A percentile compares a stretch with the other conserved stretches of the same genome.
These are phyloP conservation scores for Phytophthora boehmeriae DNA, from an alignment of 352 stramenopile species.

Conservation along the genomic window DNA sequence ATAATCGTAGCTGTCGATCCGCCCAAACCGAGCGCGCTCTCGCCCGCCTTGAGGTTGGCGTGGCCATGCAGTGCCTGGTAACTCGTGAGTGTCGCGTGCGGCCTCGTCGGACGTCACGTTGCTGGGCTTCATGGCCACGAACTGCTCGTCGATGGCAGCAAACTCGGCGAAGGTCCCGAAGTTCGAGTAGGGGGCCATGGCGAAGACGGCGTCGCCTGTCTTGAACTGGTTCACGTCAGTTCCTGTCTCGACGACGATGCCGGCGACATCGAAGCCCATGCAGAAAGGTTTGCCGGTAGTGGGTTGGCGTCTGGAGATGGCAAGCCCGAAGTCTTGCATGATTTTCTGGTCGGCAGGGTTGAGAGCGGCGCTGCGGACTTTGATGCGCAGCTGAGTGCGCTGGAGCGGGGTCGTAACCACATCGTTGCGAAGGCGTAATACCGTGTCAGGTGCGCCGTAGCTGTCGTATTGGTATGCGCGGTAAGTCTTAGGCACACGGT, in stretches of 20 bases:
- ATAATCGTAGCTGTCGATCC: conserved; percentile 58
- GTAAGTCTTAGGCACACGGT: too few relatives aligned
- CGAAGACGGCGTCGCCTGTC: conserved; percentile 68
- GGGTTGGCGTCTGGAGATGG: conserved; percentile 26
- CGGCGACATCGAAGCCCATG: conserved; percentile 65
- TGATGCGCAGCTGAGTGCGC: too few relatives aligned
- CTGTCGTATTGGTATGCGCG: too few relatives aligned
- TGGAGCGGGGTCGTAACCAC: too few relatives aligned
- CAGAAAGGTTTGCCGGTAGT: conserved; percentile 28
- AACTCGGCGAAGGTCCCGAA: conserved; percentile 59
- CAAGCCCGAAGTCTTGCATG: conserved; percentile 28
- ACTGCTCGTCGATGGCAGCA: conserved; percentile 27
- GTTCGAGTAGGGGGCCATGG: conserved; percentile 30
- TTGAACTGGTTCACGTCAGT: conserved; percentile 41
- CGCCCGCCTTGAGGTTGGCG: conserved; percentile 24
- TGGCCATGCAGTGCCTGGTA: conserved; percentile 38
- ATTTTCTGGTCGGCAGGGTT: conserved; percentile 75
- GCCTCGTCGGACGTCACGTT: conserved; percentile 50
- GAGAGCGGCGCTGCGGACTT: too few relatives aligned
- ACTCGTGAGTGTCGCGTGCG: conserved; percentile 55
- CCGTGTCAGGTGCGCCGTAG: too few relatives aligned
- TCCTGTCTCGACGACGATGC: conserved; percentile 61
- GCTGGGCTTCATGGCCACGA: conserved; percentile 43
- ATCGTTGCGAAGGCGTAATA: too few relatives aligned
- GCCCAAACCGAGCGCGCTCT: conserved; percentile 52